Evolutionary conservation across 192 early-diverging fungal genomes (phyloP).

Genomic region (Anaeromyces robustus): DNA sequence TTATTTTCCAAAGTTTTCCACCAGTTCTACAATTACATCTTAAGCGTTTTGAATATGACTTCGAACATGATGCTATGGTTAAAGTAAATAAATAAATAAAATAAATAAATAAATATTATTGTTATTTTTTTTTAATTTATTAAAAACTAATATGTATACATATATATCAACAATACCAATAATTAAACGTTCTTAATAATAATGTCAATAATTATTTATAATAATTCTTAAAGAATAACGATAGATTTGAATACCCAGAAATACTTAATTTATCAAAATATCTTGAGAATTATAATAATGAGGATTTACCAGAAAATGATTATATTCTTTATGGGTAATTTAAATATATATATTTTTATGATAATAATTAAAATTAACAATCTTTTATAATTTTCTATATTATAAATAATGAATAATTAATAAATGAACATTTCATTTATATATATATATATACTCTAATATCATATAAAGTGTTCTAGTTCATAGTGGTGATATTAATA

Average conservation of each 20-base stretch:
- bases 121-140: too few species aligned
- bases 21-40: conserved; percentile 90
- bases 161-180: too few species aligned
- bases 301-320: background rate
- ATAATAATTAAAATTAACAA: too few species aligned
- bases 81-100: conserved; percentile 30
- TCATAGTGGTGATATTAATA: conserved; percentile 83
- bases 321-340: background rate
- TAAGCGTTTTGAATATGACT: conserved; percentile 96
- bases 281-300: background rate
- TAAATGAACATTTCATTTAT: too few species aligned
- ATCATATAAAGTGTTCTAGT: conserved; percentile 61
- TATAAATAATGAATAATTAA: too few species aligned
- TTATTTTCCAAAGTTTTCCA: conserved; percentile 83
- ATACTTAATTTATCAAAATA: background rate
- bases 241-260: background rate
- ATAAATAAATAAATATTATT: too few species aligned
- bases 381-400: too few species aligned
- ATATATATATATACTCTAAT: too few species aligned
- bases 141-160: background rate
- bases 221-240: background rate
- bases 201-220: too few species aligned
- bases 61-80: conserved; percentile 71
- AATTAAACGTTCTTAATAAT: too few species aligned
- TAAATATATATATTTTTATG: background rate